Conservation (phyloP, 2,329 filamentous ascomycete species). For the Xylariaceae sp. region DNA sequence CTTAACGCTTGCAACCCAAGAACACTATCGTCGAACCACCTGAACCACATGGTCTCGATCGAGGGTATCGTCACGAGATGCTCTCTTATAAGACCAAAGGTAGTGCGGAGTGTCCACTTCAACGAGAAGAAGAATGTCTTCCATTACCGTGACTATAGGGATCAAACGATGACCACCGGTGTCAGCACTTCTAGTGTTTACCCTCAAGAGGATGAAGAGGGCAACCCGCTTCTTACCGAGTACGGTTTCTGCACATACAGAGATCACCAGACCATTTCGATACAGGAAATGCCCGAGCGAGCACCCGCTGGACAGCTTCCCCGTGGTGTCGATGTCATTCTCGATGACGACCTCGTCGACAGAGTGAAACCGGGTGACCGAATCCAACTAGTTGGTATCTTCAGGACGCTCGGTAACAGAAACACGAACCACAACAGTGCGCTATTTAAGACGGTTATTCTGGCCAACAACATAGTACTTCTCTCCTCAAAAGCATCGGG, state of each 20-base stretch:
- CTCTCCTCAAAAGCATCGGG: constrained; percentile 95
- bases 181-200: constrained; percentile 88
- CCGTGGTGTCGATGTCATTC: constrained; percentile 88
- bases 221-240: constrained; percentile 87
- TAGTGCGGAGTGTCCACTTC: constrained; percentile 98
- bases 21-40: constrained; percentile 78
- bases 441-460: constrained; percentile 86
- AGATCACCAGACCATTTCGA: constrained; percentile 95
- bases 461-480: constrained; percentile 92
- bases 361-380: constrained; percentile 91
- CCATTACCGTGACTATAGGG: constrained; percentile 82
- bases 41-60: constrained; percentile 95
- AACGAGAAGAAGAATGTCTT: constrained; percentile 84
- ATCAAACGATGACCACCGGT: constrained; percentile 96
- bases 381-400: constrained; percentile 95
- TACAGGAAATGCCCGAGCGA: constrained; percentile 98
- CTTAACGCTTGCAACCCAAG: constrained; percentile 92
- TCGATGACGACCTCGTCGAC: constrained; percentile 95
- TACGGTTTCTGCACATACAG: constrained; percentile 94
- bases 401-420: constrained; percentile 87
- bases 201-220: constrained; percentile 86
- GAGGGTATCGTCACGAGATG: constrained; percentile 97
- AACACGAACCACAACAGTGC: constrained; percentile 88
- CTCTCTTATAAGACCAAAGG: constrained; percentile 89
- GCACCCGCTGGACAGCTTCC: constrained; percentile 93